Evolutionary conservation across 2,329 filamentous ascomycete species (phyloP), one percentile per base, ranked within the genome.

Genomic region (Sarocladium kiliense): DNA sequence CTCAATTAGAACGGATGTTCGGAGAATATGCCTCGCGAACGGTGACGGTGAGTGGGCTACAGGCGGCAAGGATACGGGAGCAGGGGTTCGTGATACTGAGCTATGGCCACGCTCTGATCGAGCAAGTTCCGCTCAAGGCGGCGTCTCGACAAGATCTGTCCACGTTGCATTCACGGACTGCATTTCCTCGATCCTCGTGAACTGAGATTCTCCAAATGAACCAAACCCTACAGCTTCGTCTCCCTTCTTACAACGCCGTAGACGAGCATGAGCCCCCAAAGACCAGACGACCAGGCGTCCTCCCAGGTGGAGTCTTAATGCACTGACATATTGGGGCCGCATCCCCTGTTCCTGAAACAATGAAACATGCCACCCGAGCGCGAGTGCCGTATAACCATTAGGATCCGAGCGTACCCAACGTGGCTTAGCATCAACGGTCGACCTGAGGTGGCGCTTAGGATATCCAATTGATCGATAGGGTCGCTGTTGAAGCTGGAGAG

Each of bases 291-390:
- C 30, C 30, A 12, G 12, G 30, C 6, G 12, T 6, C 6, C 7
- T 32, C 7, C 30, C 7, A 16, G n/a, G 41, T 45, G 41, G 41
- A 45, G 36, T 39, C 36, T n/a, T 39, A 39, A n/a, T 19, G 41
- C 18, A 45, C 41, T 10, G 41, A 45, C 41, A n/a, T 39, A 39
- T 39, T 39, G 41, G 18, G 5, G 44, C 30, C 41, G 41, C 19
- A 25, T 49, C 44, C 44, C 44, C 44, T 49, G 44, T 49, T 49
- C 44, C 44, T 49, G 44, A 49, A 49, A 49, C 44, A 49, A 32
- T 49, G 16, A 49, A 44, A 32, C 16, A 49, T 25, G 41, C 18
- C 41, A 44, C 36, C 18, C 7, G n/a, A 12, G 37, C 37, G 6
- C 37, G n/a, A n/a, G 9, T 25, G 18, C 41, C n/a, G 41, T 44